phyloP scores from a whole-genome alignment of 257 asterid species.

The Linaria vulgaris region DNA sequence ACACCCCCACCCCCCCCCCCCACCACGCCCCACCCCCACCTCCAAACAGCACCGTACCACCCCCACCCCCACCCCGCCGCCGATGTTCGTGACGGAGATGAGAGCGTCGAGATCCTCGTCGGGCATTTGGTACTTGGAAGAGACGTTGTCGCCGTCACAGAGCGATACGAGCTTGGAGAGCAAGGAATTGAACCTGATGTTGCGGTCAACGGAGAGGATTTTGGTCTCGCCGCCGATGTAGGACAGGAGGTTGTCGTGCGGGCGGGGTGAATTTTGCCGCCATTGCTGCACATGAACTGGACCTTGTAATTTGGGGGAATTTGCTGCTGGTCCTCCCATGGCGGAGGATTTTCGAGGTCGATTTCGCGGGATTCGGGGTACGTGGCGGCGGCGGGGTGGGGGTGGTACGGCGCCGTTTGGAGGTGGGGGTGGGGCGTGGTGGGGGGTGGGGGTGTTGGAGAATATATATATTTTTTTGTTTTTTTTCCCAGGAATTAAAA shows the following conservation, averaged over 20 bases:
- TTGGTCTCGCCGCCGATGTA: slow-evolving; percentile 95
- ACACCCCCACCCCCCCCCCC: too few species aligned
- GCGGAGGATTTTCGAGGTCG: slow-evolving; percentile 74
- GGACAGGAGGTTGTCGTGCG: slow-evolving; percentile 80
- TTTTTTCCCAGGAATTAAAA: too few species aligned
- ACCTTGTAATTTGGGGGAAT: slow-evolving; percentile 52
- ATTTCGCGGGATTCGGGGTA: slow-evolving; percentile 87
- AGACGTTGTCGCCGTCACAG: slow-evolving; percentile 55
- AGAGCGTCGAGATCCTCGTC: slow-evolving; percentile 96
- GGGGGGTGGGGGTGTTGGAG: too few species aligned
- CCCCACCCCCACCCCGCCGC: too few species aligned
- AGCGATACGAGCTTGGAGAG: slow-evolving; percentile 58
- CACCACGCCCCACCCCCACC: too few species aligned
- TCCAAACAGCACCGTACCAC: too few species aligned
- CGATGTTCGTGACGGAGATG: slow-evolving; percentile 90
- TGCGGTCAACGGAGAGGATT: slow-evolving; percentile 81
- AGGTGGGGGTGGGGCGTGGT: too few species aligned
- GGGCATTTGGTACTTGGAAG: slow-evolving; percentile 88
- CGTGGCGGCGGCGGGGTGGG: slow-evolving; percentile 31
- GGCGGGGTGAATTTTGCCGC: slow-evolving; percentile 88
- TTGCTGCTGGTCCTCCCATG: slow-evolving; percentile 77
- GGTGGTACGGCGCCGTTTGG: too few species aligned
- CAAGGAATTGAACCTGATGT: slow-evolving; percentile 45
- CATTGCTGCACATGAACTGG: slow-evolving; percentile 94
- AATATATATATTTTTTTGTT: too few species aligned